Evolutionary conservation across 441 rosid species (phyloP).

Genomic region (Biscutella laevigata): DNA sequence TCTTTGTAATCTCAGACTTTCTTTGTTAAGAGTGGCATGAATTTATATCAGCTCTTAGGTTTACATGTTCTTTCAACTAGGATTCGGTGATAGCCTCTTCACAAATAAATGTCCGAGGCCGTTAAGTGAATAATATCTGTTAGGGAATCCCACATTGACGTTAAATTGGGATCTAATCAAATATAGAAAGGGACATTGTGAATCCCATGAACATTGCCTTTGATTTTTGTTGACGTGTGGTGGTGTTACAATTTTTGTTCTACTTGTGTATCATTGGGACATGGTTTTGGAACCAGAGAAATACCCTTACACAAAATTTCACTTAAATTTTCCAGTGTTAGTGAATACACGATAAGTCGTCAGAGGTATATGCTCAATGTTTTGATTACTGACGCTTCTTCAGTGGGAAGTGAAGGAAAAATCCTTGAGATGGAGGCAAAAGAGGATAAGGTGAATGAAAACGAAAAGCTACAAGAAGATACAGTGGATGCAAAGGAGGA

Average conservation of each 20-base stretch:
- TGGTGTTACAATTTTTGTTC: not conserved
- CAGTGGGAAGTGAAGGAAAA: slow-evolving; percentile 1
- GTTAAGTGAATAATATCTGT: not conserved
- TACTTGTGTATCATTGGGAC: not conserved
- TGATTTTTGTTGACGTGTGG: not conserved
- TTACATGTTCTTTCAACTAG: not conserved
- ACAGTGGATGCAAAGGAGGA: not conserved
- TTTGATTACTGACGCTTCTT: not conserved
- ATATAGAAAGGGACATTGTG: not conserved
- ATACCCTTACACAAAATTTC: too few relatives aligned
- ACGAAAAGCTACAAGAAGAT: not conserved
- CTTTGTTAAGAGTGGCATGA: not conserved
- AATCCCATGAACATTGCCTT: not conserved
- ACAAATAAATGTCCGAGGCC: not conserved
- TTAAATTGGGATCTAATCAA: not conserved
- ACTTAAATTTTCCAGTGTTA: not conserved
- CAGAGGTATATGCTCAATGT: not conserved
- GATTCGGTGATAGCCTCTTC: not conserved
- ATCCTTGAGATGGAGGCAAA: slow-evolving; percentile 5
- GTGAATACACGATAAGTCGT: not conserved
- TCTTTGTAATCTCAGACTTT: not conserved
- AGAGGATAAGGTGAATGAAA: not conserved
- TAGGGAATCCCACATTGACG: not conserved
- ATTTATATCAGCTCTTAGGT: not conserved
- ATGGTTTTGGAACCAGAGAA: not conserved